phyloP scores from a whole-genome alignment of 768 basidiomycete genomes.

The Chiua virens region DNA sequence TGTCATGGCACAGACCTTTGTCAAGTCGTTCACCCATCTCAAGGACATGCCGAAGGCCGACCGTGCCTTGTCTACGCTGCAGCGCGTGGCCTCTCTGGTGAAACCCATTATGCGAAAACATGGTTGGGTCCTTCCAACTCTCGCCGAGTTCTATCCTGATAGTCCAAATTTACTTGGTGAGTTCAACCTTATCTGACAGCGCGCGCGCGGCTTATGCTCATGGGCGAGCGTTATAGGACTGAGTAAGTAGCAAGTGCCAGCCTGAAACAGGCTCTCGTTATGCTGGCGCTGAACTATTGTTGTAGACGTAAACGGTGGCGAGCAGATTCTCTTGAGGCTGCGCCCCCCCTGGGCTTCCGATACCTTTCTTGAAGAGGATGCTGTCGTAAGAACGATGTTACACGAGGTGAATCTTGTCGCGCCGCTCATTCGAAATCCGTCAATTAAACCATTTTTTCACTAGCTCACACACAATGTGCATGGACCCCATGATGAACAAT shows the following conservation, averaged over 20 bases:
- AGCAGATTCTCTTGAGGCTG: constrained; percentile 81
- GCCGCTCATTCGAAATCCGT: neutral
- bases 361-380: constrained; percentile 73
- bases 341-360: constrained; percentile 67
- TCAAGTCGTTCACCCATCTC: constrained; percentile 70
- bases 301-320: constrained; percentile 73
- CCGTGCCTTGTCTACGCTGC: constrained; percentile 65
- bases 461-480: constrained; percentile 89
- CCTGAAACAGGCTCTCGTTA: neutral
- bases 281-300: neutral
- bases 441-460: neutral
- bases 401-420: constrained; percentile 63
- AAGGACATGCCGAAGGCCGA: constrained; percentile 66
- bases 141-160: constrained; percentile 88
- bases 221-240: constrained; percentile 27
- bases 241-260: constrained; percentile 30
- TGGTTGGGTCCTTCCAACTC: constrained; percentile 72
- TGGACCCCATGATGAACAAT: constrained; percentile 85
- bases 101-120: constrained; percentile 94
- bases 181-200: constrained; percentile 22
- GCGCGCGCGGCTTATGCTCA: constrained; percentile 6
- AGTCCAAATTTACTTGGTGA: constrained; percentile 70
- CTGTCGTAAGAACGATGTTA: constrained; percentile 81
- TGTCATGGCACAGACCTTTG: constrained; percentile 55
- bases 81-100: constrained; percentile 72